Base-by-base conservation (phyloP, 257 asterid genomes). In the Primulina tabacum region DNA sequence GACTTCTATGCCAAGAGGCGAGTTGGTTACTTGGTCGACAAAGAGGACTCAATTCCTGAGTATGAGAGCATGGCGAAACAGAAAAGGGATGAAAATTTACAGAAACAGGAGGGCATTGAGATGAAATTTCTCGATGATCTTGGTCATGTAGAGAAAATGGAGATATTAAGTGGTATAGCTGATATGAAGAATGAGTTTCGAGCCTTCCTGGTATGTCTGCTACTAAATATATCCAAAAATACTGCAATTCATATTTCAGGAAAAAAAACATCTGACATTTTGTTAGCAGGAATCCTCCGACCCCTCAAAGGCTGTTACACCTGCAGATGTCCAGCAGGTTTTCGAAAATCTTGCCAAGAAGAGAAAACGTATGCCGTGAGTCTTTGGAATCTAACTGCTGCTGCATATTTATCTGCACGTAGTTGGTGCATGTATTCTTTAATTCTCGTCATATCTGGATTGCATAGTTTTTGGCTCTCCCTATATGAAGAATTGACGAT, bases 1-100 rank as follows among this genome's bases (percentile, higher is more conserved):
- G 87, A 84, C 11, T 75, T 86, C 56, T 94, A 89, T 75, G 72
- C 81, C 32, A 84, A 80, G 81, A 89, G 74, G 86, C 85, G 81
- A 65, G 74, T 94, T 14, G 67, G 76, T 58, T 91, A 83, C 90
- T 77, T 94, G 85, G 84, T 84, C 9, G 97, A 94, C 69, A 80
- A 65, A 79, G 97, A 94, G 72, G 99, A 94, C 71, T 82, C 99
- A 2, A 91, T 94, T 65, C 96, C 89, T 6, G 97, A 94, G 82
- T 94, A 94, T n/a, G 97, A 94, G 81, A 77, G 79, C 63, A 79
- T 83, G 80, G 97, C 90, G 37, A 90, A 88, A 75, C 89, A 79
- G 85, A 88, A 83, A 79, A 81, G 97, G 82, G 86, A 78, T 60
- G 97, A 92, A 72, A 85, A 91, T 79, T 75, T 83, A 77, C 84